Percentiles rank a stretch among this genome's conserved stretches.
These are phyloP conservation scores for Pichia membranifaciens DNA, from an alignment of 805 yeast species.

Conservation along the genomic window DNA sequence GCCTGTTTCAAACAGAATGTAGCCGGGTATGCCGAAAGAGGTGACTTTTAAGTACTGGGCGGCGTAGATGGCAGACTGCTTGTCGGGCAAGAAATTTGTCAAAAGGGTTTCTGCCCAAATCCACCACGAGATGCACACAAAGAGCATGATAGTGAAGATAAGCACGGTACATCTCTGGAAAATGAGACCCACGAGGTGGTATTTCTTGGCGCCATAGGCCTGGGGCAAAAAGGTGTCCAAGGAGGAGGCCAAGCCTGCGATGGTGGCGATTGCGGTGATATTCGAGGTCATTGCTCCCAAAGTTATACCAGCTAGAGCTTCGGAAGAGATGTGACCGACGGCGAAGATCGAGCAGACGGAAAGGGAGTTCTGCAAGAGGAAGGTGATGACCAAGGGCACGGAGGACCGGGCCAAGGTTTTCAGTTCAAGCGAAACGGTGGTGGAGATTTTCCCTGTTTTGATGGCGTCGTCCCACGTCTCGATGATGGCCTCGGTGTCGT, in stretches of 20 bases:
- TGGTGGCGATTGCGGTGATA: conserved; percentile 66
- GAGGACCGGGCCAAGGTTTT: conserved; percentile 37
- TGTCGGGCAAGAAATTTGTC: conserved; percentile 36
- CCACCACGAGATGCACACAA: conserved; percentile 59
- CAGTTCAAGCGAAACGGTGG: conserved; percentile 35
- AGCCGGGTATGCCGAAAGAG: conserved; percentile 67
- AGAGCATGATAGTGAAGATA: conserved; percentile 42
- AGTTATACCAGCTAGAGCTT: conserved; percentile 70
- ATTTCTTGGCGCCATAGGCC: conserved; percentile 65
- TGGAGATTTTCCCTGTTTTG: conserved; percentile 38
- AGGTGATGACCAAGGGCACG: conserved; percentile 58
- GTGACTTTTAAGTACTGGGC: conserved; percentile 50
- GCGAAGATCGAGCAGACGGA: conserved; percentile 74
- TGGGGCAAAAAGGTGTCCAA: conserved; percentile 76
- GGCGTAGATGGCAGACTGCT: conserved; percentile 45
- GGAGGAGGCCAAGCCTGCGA: conserved; percentile 75
- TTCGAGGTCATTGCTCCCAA: conserved; percentile 74
- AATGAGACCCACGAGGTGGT: conserved; percentile 59
- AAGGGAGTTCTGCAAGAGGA: conserved; percentile 63
- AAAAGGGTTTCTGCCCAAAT: conserved; percentile 48
- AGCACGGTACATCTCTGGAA: conserved; percentile 63
- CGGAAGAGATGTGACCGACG: conserved; percentile 67
- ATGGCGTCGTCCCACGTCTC: conserved; percentile 32
- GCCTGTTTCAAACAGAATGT: conserved; percentile 57
- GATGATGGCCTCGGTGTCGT: conserved; percentile 20